phyloP scores from a whole-genome alignment of 1,139 yeast species.

The Wickerhamomyces sp. region DNA sequence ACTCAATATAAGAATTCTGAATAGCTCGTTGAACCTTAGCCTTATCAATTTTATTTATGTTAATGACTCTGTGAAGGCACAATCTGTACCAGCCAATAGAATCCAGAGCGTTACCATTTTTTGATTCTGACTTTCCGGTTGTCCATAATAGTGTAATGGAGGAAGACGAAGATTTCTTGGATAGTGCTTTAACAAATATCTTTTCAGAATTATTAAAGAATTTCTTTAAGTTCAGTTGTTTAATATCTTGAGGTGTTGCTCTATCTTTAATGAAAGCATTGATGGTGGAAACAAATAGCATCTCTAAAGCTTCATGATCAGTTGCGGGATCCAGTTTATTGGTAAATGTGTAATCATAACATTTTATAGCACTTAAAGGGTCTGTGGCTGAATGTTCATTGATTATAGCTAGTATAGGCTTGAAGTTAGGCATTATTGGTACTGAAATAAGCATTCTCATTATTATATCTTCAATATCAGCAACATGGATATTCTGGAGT shows the following conservation, averaged over 20 bases:
- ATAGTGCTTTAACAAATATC: conserved; percentile 19
- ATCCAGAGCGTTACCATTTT: conserved; percentile 14
- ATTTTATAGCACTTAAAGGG: conserved; percentile 24
- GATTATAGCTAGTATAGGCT: conserved; percentile 17
- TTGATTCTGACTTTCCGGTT: conserved; percentile 24
- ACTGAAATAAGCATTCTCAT: conserved; percentile 29
- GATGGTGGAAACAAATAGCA: conserved; percentile 17
- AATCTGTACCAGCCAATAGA: conserved; percentile 27
- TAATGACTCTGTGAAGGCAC: conserved; percentile 24
- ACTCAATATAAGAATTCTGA: conserved; percentile 22
- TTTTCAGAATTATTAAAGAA: conserved; percentile 25
- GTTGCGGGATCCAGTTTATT: conserved; percentile 19
- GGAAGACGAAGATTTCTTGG: conserved; percentile 24
- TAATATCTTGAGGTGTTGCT: conserved; percentile 5
- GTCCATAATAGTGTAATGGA: conserved; percentile 31
- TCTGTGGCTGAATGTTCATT: conserved; percentile 19
- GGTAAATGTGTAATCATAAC: conserved; percentile 27
- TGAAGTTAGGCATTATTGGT: conserved; percentile 14
- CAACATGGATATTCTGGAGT: conserved; percentile 2
- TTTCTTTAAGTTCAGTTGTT: conserved; percentile 8
- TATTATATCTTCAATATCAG: conserved; percentile 21
- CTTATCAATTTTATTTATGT: conserved; percentile 19
- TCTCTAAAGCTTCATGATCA: conserved; percentile 24
- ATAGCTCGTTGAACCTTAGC: conserved; percentile 29
- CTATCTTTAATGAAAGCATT: conserved; percentile 11